Evolutionary conservation across 495 filamentous ascomycete species (phyloP).

Genomic region (Talaromyces wortmannii): DNA sequence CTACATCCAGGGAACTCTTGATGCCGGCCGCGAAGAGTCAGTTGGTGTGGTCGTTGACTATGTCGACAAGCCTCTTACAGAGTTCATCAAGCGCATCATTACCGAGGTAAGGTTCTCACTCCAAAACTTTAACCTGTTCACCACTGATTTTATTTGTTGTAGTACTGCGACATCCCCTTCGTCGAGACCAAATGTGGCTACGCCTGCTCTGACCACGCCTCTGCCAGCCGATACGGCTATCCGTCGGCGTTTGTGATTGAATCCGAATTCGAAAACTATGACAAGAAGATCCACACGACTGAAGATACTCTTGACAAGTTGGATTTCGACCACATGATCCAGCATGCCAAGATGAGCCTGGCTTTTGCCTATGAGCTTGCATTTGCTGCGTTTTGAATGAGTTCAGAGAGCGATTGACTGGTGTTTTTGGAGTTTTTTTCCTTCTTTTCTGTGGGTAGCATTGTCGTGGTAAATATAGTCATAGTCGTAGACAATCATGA

Average conservation of each 20-base stretch:
- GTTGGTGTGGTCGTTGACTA: conserved; percentile 93
- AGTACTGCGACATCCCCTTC: conserved; percentile 88
- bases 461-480: background rate
- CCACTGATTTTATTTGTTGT: background rate
- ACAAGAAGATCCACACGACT: conserved; percentile 85
- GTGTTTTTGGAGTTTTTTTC: background rate
- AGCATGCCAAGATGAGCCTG: conserved; percentile 89
- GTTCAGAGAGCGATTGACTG: background rate
- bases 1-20: conserved; percentile 73
- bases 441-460: background rate
- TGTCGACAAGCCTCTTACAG: conserved; percentile 74
- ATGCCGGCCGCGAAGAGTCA: conserved; percentile 75
- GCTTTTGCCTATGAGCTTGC: conserved; percentile 85
- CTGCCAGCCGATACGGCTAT: conserved; percentile 93
- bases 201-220: conserved; percentile 94
- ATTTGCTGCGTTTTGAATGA: conserved; percentile 28
- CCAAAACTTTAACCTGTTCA: conserved; percentile 1
- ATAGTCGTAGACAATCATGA: too few relatives aligned
- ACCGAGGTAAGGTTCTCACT: conserved; percentile 49
- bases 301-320: conserved; percentile 84
- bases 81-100: conserved; percentile 88
- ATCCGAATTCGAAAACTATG: conserved; percentile 74
- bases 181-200: conserved; percentile 94
- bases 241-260: conserved; percentile 96
- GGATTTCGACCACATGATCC: conserved; percentile 95